These are phyloP conservation scores for Auriscalpium orientale DNA, from an alignment of 768 basidiomycete species.

Conservation along the genomic window DNA sequence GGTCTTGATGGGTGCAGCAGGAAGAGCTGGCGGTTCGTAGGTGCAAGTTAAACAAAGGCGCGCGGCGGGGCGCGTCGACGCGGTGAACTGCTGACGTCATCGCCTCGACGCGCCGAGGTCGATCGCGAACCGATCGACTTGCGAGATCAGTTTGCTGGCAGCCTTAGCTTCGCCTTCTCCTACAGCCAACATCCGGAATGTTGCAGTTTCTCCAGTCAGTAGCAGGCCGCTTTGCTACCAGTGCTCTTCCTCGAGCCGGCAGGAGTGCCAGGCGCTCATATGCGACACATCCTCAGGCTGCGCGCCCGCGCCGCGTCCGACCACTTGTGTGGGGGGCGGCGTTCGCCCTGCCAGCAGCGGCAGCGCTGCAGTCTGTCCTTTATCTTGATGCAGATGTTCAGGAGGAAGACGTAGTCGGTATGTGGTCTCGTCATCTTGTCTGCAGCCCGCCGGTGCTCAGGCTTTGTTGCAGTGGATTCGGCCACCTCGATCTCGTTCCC, in stretches of 20 bases:
- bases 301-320: neutral
- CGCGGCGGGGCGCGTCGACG: too few species aligned
- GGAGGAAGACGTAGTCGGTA: conserved; percentile 11
- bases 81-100: too few species aligned
- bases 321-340: neutral
- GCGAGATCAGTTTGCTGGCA: too few species aligned
- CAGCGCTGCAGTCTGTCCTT: neutral
- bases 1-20: too few species aligned
- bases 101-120: too few species aligned
- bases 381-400: conserved; percentile 36
- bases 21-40: too few species aligned
- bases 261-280: neutral
- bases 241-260: neutral
- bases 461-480: conserved; percentile 47
- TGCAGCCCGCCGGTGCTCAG: neutral
- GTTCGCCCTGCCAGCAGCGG: neutral
- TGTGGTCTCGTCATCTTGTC: neutral
- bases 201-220: neutral
- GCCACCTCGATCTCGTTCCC: conserved; percentile 73
- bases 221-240: neutral
- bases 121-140: too few species aligned
- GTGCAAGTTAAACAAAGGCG: too few species aligned
- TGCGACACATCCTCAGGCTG: neutral
- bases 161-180: too few species aligned
- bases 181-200: neutral